Evolutionary conservation across 345 rosid genomes (phyloP).

Genomic region (Garcia nutans): DNA sequence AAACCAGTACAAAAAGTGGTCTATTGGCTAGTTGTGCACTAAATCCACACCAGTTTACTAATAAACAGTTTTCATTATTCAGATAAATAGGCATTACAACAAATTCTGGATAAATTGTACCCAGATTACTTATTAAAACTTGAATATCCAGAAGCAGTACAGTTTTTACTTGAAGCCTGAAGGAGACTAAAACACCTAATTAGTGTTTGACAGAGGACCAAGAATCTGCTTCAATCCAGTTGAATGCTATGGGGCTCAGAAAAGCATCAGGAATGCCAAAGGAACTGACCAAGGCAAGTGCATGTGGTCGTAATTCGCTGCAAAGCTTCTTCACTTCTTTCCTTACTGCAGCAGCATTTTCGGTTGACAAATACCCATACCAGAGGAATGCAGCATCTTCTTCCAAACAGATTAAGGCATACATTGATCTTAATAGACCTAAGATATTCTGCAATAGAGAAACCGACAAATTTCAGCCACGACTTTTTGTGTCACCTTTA

Average conservation of each 20-base stretch:
- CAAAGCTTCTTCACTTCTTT: slow-evolving; percentile 68
- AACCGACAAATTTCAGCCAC: neutral
- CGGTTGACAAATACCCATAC: slow-evolving; percentile 63
- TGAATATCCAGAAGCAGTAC: no score
- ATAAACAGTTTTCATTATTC: neutral
- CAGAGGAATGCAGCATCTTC: slow-evolving; percentile 77
- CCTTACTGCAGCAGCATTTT: slow-evolving; percentile 58
- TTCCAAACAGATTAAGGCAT: slow-evolving; percentile 61
- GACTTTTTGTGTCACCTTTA: neutral
- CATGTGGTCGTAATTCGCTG: slow-evolving; percentile 73
- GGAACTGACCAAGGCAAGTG: slow-evolving; percentile 70
- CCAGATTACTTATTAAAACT: neutral
- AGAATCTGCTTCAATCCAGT: slow-evolving; percentile 87
- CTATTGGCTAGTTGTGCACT: no score
- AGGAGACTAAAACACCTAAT: neutral
- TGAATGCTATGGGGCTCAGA: slow-evolving; percentile 76
- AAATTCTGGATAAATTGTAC: neutral
- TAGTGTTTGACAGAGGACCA: slow-evolving; percentile 57
- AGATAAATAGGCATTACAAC: neutral
- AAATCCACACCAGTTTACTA: neutral
- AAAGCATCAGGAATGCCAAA: slow-evolving; percentile 78
- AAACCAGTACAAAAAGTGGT: no score
- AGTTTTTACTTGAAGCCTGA: no score
- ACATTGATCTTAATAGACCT: slow-evolving; percentile 61
- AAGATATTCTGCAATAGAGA: slow-evolving; percentile 49